Evolutionary conservation across 2,329 filamentous ascomycete species (phyloP).

Genomic region (Hortaea werneckii): DNA sequence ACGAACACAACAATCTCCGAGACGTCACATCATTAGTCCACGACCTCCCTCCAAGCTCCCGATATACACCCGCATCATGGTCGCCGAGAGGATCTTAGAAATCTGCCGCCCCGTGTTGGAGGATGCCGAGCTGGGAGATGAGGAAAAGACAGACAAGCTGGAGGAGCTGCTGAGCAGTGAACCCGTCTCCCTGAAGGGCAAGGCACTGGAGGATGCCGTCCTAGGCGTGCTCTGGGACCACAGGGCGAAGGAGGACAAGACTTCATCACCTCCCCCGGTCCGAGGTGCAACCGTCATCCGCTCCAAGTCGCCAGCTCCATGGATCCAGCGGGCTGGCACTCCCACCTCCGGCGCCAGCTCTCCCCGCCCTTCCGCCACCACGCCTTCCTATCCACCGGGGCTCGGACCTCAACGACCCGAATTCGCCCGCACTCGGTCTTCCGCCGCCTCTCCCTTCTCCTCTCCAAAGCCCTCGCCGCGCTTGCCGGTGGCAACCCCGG

Average conservation of each 20-base stretch:
- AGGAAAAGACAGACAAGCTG: conserved; percentile 87
- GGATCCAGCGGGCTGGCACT: conserved; percentile 65
- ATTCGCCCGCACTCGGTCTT: conserved; percentile 67
- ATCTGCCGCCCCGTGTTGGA: conserved; percentile 81
- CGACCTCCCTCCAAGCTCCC: too few relatives aligned
- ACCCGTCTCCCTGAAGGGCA: conserved; percentile 60
- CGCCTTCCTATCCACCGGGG: conserved; percentile 74
- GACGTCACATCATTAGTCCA: too few relatives aligned
- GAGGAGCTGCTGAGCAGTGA: conserved; percentile 76
- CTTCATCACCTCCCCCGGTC: conserved; percentile 69
- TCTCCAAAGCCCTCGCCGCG: conserved; percentile 89
- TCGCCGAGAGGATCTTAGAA: conserved; percentile 87
- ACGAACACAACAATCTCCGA: too few relatives aligned
- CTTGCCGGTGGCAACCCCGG: conserved; percentile 77
- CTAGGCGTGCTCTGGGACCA: conserved; percentile 85
- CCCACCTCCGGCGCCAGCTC: conserved; percentile 72
- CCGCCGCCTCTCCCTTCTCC: conserved; percentile 77
- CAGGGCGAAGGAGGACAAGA: conserved; percentile 51
- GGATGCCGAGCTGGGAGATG: conserved; percentile 73
- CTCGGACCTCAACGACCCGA: conserved; percentile 62
- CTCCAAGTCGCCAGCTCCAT: conserved; percentile 82
- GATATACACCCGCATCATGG: conserved; percentile 59
- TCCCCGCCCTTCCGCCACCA: conserved; percentile 64
- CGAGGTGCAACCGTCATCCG: conserved; percentile 72
- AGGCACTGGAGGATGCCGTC: conserved; percentile 77